Conservation (phyloP, 179 eudicot genomes). For the Silene noctiflora region DNA sequence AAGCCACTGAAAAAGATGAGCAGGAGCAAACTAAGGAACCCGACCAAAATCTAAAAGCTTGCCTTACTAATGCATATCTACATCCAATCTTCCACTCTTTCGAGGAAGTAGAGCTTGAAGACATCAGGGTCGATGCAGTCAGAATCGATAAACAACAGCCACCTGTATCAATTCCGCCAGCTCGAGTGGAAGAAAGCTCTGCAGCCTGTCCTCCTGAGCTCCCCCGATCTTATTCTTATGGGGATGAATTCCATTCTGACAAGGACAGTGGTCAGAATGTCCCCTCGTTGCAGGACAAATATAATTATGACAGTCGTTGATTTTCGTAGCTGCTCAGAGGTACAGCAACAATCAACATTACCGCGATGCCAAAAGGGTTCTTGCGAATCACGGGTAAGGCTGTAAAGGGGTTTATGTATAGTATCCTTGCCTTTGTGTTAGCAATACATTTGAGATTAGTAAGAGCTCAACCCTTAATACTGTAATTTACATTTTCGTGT, state of each 20-base stretch:
- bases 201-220: slow-evolving; percentile 23
- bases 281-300: slow-evolving; percentile 21
- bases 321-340: not conserved
- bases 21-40: slow-evolving; percentile 53
- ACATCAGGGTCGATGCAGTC: slow-evolving; percentile 44
- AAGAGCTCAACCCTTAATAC: too few relatives aligned
- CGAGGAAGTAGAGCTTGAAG: slow-evolving; percentile 64
- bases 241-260: slow-evolving; percentile 20
- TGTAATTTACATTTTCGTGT: too few relatives aligned
- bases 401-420: too few relatives aligned
- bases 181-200: slow-evolving; percentile 25
- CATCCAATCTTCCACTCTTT: slow-evolving; percentile 84
- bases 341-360: not conserved
- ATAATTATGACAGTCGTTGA: slow-evolving; percentile 23
- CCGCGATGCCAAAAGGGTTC: not conserved
- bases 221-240: slow-evolving; percentile 24
- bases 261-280: slow-evolving; percentile 27
- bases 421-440: too few relatives aligned
- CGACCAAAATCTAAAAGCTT: slow-evolving; percentile 47
- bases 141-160: slow-evolving; percentile 41
- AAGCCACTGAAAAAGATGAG: slow-evolving; percentile 75
- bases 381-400: not conserved
- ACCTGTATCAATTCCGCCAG: slow-evolving; percentile 30
- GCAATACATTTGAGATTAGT: too few relatives aligned
- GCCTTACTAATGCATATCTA: slow-evolving; percentile 71